Evolutionary conservation across 2,329 filamentous ascomycete species (phyloP).

Genomic region (Macrophomina phaseolina): DNA sequence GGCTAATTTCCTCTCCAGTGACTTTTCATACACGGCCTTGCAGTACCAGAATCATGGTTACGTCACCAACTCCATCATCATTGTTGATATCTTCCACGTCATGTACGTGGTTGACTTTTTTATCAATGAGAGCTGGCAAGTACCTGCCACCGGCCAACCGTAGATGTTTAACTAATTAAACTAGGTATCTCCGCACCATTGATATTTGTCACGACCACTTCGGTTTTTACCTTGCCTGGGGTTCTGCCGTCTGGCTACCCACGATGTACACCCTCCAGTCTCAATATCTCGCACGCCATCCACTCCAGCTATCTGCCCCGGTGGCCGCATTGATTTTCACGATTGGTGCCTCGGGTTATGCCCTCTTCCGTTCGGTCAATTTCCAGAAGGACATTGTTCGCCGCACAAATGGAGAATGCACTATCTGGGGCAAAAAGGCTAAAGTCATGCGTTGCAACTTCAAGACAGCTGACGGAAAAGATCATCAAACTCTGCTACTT

Average conservation of each 20-base stretch:
- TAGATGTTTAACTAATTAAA: not conserved
- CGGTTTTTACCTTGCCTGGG: constrained; percentile 43
- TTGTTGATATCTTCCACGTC: constrained; percentile 52
- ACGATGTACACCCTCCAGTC: constrained; percentile 56
- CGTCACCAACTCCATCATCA: constrained; percentile 51
- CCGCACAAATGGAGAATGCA: constrained; percentile 47
- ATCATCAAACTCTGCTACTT: constrained; percentile 43
- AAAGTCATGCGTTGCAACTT: constrained; percentile 48
- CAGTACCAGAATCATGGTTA: constrained; percentile 51
- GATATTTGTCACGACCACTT: constrained; percentile 53
- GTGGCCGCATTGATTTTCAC: constrained; percentile 37
- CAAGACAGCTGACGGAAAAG: constrained; percentile 49
- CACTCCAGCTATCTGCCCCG: constrained; percentile 39
- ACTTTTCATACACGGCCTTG: constrained; percentile 47
- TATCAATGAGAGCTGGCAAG: constrained; percentile 54
- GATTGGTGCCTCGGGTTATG: constrained; percentile 48
- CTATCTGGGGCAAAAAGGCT: constrained; percentile 52
- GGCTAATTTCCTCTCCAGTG: constrained; percentile 32
- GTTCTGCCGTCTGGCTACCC: constrained; percentile 52
- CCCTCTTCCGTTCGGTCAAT: constrained; percentile 54
- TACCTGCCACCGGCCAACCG: not conserved
- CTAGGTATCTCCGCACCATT: constrained; percentile 50
- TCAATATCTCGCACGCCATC: constrained; percentile 54
- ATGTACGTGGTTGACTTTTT: constrained; percentile 58
- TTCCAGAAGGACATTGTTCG: constrained; percentile 53